Conservation (phyloP, 257 asterid species). For the Salvia rosmarinus region DNA sequence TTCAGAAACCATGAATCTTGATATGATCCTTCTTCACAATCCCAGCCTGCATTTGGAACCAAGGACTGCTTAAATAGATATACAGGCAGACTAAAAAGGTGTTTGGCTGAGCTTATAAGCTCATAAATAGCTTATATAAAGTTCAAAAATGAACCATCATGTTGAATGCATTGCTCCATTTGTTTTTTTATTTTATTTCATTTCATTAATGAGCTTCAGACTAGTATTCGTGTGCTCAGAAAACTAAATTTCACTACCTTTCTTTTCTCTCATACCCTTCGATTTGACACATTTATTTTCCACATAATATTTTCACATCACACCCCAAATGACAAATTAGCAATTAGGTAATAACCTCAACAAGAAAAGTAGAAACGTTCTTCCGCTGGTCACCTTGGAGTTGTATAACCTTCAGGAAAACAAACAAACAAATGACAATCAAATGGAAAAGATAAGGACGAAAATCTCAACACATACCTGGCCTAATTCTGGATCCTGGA, state of each 20-base stretch:
- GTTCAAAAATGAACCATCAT: too few relatives aligned
- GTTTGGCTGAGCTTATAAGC: too few relatives aligned
- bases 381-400: constrained; percentile 90
- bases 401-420: constrained; percentile 66
- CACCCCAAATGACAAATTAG: not conserved
- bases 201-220: too few relatives aligned
- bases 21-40: constrained; percentile 53
- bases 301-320: not conserved
- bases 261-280: too few relatives aligned
- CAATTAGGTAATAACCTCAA: constrained; percentile 47
- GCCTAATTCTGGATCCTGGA: constrained; percentile 88
- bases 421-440: not conserved
- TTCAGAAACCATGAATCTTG: constrained; percentile 57
- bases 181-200: not conserved
- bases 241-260: too few relatives aligned
- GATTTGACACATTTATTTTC: not conserved
- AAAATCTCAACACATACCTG: constrained; percentile 48
- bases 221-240: too few relatives aligned
- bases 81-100: too few relatives aligned
- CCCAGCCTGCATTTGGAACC: constrained; percentile 38
- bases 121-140: too few relatives aligned
- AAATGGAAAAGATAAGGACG: not conserved
- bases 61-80: not conserved
- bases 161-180: not conserved
- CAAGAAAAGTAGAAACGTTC: constrained; percentile 75